Base-by-base conservation (phyloP, 2,329 filamentous ascomycete species). In the Fusarium hostae region DNA sequence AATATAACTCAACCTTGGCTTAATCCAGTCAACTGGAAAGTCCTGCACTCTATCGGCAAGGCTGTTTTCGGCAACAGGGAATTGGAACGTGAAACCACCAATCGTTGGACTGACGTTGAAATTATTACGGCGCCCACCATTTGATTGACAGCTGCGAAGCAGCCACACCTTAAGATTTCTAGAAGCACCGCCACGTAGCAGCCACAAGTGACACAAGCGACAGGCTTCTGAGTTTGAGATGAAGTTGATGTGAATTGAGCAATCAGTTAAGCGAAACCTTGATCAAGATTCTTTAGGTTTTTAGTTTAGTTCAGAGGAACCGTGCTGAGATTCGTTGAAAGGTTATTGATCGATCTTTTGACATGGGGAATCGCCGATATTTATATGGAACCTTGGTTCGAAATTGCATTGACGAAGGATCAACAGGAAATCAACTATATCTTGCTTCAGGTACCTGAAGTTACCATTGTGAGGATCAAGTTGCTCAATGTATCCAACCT, bases 111-210 rank as follows among this genome's bases (percentile, higher is more conserved):
- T 59, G 56, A 22, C 20, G 72, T 64, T 73, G 48, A 67, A 54
- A 67, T 72, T 60, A 62, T 66, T 60, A 60, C 63, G 54, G 28
- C 48, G 51, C 47, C 70, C 55, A 55, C 34, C 44, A 41, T 37
- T 52, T 39, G 54, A 60, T 62, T 68, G 66, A 73, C 71, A 71
- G 68, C 62, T 71, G 63, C 59, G 45, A 44, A 37, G 58, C 59
- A 58, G 73, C 71, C 73, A 75, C 69, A 73, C 20, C 35, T 56
- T 57, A 16, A 51, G 20, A 59, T 32, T 57, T 28, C 26, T 26
- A 26, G 26, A 22, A 26, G 48, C 50, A 72, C 51, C 18, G 65
- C 68, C 73, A 65, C 69, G 71, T 37, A 12, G 22, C 22, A 41
- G 50, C 41, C 60, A 74, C 66, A 57, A 43, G 34, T 68, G 28